Evolutionary conservation across 371 early-diverging fungal species (phyloP).

Genomic region (Mucor irregularis): DNA sequence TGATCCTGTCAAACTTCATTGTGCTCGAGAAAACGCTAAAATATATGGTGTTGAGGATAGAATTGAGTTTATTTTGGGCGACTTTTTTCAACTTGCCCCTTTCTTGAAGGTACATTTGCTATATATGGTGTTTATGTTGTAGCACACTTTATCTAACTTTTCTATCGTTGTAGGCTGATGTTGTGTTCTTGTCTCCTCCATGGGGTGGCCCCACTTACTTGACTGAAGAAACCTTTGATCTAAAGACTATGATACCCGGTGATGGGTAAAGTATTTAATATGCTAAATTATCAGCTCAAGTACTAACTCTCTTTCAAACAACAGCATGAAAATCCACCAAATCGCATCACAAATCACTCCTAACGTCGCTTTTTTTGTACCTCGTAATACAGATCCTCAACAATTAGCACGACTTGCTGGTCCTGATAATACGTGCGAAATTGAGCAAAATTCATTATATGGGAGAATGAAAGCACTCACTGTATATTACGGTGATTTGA

Average conservation of each 20-base stretch:
- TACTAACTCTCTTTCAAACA: conserved; percentile 2
- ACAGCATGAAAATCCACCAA: conserved; percentile 62
- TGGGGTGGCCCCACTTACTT: conserved; percentile 83
- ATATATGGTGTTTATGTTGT: too few relatives aligned
- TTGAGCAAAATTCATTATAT: conserved; percentile 69
- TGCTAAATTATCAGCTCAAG: too few relatives aligned
- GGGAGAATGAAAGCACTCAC: conserved; percentile 66
- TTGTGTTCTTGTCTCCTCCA: conserved; percentile 91
- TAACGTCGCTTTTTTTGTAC: conserved; percentile 85
- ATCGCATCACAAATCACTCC: conserved; percentile 65
- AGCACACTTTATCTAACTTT: too few relatives aligned
- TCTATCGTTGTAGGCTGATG: conserved; percentile 74
- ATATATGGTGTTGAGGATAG: conserved; percentile 91
- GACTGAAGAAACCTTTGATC: conserved; percentile 54
- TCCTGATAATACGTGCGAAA: conserved; percentile 60
- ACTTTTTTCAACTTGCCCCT: conserved; percentile 75
- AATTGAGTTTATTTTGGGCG: conserved; percentile 89
- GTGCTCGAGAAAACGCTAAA: conserved; percentile 84
- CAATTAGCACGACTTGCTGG: conserved; percentile 55
- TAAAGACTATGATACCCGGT: conserved; percentile 73
- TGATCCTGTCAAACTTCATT: conserved; percentile 76
- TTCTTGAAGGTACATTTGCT: conserved; percentile 55
- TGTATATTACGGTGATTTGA: conserved; percentile 73
- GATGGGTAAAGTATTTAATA: conserved; percentile 61
- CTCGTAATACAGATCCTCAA: conserved; percentile 74